phyloP scores from a whole-genome alignment of 2,329 filamentous ascomycete genomes.

The Trichoderma asperellum region DNA sequence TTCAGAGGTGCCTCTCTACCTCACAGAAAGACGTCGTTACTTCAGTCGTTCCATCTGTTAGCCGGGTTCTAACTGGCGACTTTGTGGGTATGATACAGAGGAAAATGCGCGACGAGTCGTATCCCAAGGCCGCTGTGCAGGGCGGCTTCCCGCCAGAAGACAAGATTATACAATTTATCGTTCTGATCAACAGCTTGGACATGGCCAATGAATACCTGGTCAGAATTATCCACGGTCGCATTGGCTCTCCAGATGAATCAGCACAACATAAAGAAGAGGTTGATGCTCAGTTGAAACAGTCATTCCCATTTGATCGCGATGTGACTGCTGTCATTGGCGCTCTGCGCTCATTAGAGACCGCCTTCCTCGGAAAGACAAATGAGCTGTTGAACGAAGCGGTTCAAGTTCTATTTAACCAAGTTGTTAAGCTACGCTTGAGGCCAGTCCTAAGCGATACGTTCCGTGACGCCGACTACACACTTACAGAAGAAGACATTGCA shows the following conservation, averaged over 20 bases:
- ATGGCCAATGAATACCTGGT: conserved; percentile 87
- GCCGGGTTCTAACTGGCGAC: conserved; percentile 80
- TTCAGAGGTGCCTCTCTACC: conserved; percentile 84
- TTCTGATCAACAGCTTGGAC: conserved; percentile 95
- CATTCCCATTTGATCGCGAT: conserved; percentile 83
- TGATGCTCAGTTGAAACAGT: conserved; percentile 56
- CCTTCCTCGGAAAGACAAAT: conserved; percentile 75
- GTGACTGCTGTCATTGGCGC: conserved; percentile 68
- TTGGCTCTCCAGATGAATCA: conserved; percentile 51
- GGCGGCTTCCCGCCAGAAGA: conserved; percentile 86
- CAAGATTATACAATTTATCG: conserved; percentile 84
- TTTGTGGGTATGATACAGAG: conserved; percentile 97
- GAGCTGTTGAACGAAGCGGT: conserved; percentile 86
- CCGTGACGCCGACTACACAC: conserved; percentile 84
- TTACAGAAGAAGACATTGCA: conserved; percentile 64
- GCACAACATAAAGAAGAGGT: conserved; percentile 42
- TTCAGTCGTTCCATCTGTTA: conserved; percentile 76
- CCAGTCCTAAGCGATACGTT: conserved; percentile 87
- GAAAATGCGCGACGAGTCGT: conserved; percentile 96
- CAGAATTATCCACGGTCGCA: conserved; percentile 76
- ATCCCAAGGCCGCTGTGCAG: conserved; percentile 77
- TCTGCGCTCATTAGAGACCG: conserved; percentile 69
- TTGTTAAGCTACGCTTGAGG: conserved; percentile 81
- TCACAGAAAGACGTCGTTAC: conserved; percentile 78
- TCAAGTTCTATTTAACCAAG: conserved; percentile 82